These are phyloP conservation scores for Trichoderma parareesei DNA, from an alignment of 495 filamentous ascomycete species.

Conservation along the genomic window DNA sequence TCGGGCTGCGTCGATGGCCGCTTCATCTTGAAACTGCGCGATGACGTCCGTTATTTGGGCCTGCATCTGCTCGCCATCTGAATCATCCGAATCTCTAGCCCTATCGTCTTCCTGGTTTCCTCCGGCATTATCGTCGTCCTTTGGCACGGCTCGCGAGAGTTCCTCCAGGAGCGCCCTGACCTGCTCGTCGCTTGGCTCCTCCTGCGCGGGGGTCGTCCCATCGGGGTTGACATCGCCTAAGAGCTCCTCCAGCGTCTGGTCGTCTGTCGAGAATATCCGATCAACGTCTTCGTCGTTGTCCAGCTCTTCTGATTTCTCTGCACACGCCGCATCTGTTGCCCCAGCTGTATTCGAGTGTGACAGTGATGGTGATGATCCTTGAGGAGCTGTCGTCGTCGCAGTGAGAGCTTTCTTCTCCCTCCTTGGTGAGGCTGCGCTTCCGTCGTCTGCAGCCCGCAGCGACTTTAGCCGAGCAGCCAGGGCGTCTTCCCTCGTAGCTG, in stretches of 20 bases:
- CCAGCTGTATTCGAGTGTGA: not conserved
- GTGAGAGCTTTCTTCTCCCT: too few relatives aligned
- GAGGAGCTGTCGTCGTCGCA: not conserved
- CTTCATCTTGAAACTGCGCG: conserved; percentile 29
- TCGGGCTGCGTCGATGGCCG: conserved; percentile 17
- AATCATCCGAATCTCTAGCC: conserved; percentile 21
- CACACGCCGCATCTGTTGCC: not conserved
- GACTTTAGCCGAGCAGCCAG: conserved; percentile 34
- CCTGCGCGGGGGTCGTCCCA: conserved; percentile 15
- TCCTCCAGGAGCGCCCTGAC: conserved; percentile 22
- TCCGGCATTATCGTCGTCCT: conserved; percentile 3
- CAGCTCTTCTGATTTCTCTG: not conserved
- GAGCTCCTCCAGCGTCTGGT: conserved; percentile 30
- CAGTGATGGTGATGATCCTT: not conserved
- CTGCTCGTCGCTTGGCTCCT: conserved; percentile 23
- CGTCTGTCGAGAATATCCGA: conserved; percentile 21
- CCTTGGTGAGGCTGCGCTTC: not conserved
- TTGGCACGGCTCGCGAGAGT: conserved; percentile 13
- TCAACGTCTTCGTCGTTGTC: conserved; percentile 12
- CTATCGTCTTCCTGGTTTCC: not conserved
- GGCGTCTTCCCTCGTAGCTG: conserved; percentile 32
- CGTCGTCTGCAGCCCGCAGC: conserved; percentile 23
- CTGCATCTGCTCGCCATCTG: conserved; percentile 33
- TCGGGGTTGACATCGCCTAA: conserved; percentile 26
- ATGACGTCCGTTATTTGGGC: conserved; percentile 28